Conservation (phyloP, 139 green algal genomes). For the Nannochloris sp. region DNA sequence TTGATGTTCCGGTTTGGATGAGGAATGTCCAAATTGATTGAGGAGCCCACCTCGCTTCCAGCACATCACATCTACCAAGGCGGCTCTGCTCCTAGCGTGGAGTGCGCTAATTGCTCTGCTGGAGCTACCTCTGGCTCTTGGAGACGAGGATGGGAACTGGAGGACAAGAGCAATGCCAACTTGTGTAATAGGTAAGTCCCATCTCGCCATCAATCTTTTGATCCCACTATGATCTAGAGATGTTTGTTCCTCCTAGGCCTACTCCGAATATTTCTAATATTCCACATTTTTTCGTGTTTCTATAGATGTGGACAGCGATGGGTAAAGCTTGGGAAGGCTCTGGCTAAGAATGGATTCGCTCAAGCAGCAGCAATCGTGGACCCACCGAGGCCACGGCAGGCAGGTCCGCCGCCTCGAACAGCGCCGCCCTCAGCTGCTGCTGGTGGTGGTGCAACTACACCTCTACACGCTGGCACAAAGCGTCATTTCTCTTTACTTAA, state of each 20-base stretch:
- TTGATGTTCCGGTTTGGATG: no score
- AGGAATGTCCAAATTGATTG: background rate
- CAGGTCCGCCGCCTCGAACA: no score
- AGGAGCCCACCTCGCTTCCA: background rate
- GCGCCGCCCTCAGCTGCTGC: no score
- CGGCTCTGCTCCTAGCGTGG: background rate
- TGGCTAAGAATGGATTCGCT: background rate
- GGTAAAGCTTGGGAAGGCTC: conserved; percentile 2
- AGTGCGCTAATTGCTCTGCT: background rate
- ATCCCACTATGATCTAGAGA: background rate
- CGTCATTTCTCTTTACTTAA: no score
- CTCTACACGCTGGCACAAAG: no score
- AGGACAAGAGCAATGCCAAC: background rate
- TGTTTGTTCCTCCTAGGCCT: no score
- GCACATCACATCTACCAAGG: background rate
- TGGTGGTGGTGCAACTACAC: no score
- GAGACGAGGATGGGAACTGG: conserved; percentile 1
- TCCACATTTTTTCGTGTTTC: no score
- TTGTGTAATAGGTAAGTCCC: background rate
- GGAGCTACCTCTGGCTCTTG: background rate
- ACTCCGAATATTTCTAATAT: no score
- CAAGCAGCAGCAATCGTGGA: background rate
- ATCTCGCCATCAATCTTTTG: background rate
- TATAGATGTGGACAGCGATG: conserved; percentile 6
- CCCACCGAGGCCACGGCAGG: background rate